Base-by-base conservation (phyloP, 345 rosid species). In the Populus alba region DNA sequence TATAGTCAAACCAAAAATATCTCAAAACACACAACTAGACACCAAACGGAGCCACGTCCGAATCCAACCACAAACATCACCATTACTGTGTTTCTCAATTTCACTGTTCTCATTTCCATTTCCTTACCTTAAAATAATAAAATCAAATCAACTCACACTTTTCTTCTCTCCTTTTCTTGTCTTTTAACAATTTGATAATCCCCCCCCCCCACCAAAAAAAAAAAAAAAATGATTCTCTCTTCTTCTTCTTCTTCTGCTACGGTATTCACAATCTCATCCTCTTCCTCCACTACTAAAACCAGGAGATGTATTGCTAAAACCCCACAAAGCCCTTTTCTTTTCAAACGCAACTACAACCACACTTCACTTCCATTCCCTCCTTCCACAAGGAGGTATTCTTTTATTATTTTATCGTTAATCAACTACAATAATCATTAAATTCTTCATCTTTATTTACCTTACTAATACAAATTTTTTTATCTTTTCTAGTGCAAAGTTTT, bases 401-500 rank as follows among this genome's bases (percentile, higher is more conserved):
- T n/a, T n/a, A 5, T 23, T 23, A 11, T n/a, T 59, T 10, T 23
- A 4, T 59, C 23, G 15, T 25, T 4, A 23, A 59, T 59, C 65
- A 59, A n/a, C 12, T n/a, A n/a, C 27, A 23, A 8, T n/a, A 59
- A 23, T n/a, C 65, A 23, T 59, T 29, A 23, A 59, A 9, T 59
- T 59, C 12, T 25, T 59, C 5, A n/a, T n/a, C 11, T 3, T 57
- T n/a, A 22, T 57, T 9, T n/a, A 3, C 12, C n/a, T n/a, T 59
- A 23, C 29, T n/a, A 25, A 59, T 59, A 25, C 10, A 10, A 10
- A 0, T 0, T 59, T 59, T 59, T 33, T 35, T 38, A 8, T 75
- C 17, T 10, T 45, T 5, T 27, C 5, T 67, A 41, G 5, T 37
- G 53, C 72, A 89, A 93, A 85, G 75, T 74, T 18, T 70, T 77